phyloP scores from a whole-genome alignment of 73 alveolate genomes.

The Blepharisma japonicum region DNA sequence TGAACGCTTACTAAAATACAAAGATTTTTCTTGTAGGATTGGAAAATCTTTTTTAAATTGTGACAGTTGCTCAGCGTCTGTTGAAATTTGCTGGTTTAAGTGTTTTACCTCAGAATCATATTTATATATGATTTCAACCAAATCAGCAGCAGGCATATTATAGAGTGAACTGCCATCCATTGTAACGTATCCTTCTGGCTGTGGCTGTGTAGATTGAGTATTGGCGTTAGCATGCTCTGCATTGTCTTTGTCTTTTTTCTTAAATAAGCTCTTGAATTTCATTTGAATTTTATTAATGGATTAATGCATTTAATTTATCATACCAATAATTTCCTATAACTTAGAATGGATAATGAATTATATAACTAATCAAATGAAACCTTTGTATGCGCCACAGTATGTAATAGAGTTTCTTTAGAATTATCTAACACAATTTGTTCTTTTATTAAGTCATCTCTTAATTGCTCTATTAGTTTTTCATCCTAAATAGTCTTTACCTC shows the following conservation, averaged over 20 bases:
- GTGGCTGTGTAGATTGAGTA: not conserved
- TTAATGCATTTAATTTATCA: too few relatives aligned
- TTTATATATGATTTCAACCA: not conserved
- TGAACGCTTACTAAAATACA: not conserved
- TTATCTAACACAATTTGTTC: too few relatives aligned
- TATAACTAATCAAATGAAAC: too few relatives aligned
- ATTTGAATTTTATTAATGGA: not conserved
- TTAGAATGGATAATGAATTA: too few relatives aligned
- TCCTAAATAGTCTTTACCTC: too few relatives aligned
- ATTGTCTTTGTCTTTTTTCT: not conserved
- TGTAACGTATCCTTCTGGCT: not conserved
- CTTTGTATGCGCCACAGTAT: too few relatives aligned
- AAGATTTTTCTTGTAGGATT: not conserved
- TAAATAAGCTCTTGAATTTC: not conserved
- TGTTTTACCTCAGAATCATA: not conserved
- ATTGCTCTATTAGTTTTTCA: too few relatives aligned
- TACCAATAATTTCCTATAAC: too few relatives aligned
- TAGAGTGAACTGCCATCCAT: conserved; percentile 6
- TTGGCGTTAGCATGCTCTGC: not conserved
- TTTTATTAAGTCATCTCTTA: too few relatives aligned
- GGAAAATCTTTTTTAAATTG: not conserved
- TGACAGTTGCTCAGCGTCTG: not conserved
- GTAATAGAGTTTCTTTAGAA: too few relatives aligned
- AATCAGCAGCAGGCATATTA: not conserved
- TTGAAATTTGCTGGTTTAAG: not conserved